Evolutionary conservation across 2,329 filamentous ascomycete genomes (phyloP).

Genomic region (Neofusicoccum cordaticola): DNA sequence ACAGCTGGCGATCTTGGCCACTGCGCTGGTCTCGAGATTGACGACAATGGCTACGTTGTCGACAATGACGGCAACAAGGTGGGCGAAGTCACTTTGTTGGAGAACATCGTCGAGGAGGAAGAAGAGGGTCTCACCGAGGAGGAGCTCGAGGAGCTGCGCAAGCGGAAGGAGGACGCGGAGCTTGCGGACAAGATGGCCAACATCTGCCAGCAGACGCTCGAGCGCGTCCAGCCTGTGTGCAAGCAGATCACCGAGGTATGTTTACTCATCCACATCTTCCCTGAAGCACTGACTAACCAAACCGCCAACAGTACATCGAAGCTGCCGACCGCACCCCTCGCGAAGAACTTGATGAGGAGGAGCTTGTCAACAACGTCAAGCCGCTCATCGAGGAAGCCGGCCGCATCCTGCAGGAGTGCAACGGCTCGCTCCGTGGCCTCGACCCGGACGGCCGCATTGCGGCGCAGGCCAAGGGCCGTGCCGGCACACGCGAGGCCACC

Average conservation of each 20-base stretch:
- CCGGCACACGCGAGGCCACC: slow-evolving; percentile 70
- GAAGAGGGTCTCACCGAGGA: slow-evolving; percentile 53
- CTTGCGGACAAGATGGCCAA: slow-evolving; percentile 72
- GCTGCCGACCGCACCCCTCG: slow-evolving; percentile 75
- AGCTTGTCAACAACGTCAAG: slow-evolving; percentile 80
- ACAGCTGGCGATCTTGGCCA: slow-evolving; percentile 52
- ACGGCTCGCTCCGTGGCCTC: slow-evolving; percentile 80
- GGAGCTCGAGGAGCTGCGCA: slow-evolving; percentile 45
- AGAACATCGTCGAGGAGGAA: slow-evolving; percentile 60
- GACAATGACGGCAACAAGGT: slow-evolving; percentile 61
- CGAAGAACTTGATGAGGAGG: slow-evolving; percentile 86
- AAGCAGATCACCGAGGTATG: slow-evolving; percentile 78
- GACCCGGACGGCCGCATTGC: slow-evolving; percentile 87
- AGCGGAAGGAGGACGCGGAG: slow-evolving; percentile 64
- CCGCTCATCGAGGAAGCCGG: slow-evolving; percentile 85
- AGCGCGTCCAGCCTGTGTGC: slow-evolving; percentile 80
- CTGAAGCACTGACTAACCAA: slow-evolving; percentile 19
- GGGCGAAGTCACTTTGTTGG: slow-evolving; percentile 61
- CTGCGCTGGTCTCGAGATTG: slow-evolving; percentile 52
- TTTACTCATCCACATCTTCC: slow-evolving; percentile 13
- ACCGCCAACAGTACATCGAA: slow-evolving; percentile 63
- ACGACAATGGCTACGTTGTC: slow-evolving; percentile 52
- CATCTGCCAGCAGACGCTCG: slow-evolving; percentile 74
- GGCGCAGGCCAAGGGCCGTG: slow-evolving; percentile 78
- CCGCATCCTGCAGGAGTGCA: slow-evolving; percentile 79